Conservation (phyloP, 169 alveolate species). For the Plasmodium inui region DNA sequence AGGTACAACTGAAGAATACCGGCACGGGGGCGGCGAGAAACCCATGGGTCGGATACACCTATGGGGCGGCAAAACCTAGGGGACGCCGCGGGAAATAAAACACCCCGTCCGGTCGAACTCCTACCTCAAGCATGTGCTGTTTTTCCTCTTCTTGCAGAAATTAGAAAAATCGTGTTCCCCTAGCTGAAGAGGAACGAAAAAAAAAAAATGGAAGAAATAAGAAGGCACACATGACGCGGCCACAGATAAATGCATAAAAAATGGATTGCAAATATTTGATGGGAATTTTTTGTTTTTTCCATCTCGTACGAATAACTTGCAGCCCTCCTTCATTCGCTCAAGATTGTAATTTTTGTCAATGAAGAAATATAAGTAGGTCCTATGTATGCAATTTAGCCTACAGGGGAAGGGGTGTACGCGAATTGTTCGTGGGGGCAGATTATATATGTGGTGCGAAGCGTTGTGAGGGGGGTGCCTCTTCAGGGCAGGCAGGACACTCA, state of each 20-base stretch:
- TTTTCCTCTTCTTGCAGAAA: slow-evolving; percentile 53
- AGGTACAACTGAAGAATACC: not conserved
- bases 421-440: not conserved
- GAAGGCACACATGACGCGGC: not conserved
- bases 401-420: not conserved
- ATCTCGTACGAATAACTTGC: slow-evolving; percentile 26
- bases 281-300: not conserved
- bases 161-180: slow-evolving; percentile 72
- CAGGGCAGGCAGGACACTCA: not conserved
- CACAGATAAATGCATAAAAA: too few species aligned
- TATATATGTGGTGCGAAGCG: not conserved
- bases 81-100: not conserved
- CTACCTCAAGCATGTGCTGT: slow-evolving; percentile 35
- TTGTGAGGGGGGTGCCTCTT: not conserved
- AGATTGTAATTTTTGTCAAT: slow-evolving; percentile 52
- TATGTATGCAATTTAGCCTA: slow-evolving; percentile 55
- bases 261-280: not conserved
- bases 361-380: slow-evolving; percentile 69
- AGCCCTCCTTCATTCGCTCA: slow-evolving; percentile 33
- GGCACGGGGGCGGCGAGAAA: not conserved
- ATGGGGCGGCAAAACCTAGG: too few species aligned
- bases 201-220: not conserved
- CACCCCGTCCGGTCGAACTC: not conserved
- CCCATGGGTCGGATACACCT: too few species aligned
- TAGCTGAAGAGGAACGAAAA: slow-evolving; percentile 1